Evolutionary conservation across 768 basidiomycete genomes (phyloP).

Genomic region (Megacollybia marginata): DNA sequence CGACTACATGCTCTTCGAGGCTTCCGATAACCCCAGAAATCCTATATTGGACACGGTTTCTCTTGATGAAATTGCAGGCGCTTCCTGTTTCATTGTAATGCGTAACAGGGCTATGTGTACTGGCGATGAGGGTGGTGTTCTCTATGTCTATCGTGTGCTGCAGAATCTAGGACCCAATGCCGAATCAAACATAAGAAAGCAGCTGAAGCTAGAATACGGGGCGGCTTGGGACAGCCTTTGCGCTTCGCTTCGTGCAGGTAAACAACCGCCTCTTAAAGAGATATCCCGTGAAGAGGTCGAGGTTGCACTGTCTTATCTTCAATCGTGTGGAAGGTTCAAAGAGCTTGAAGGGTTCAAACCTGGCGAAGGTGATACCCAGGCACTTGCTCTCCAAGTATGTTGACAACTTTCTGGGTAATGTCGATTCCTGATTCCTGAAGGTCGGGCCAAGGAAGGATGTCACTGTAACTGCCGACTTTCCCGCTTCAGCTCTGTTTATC

Average conservation of each 20-base stretch:
- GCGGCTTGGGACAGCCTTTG: slow-evolving; percentile 4
- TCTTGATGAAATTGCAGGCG: background rate
- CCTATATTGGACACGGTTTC: background rate
- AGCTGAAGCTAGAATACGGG: slow-evolving; percentile 6
- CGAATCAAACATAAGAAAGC: slow-evolving; percentile 1
- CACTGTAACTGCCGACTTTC: background rate
- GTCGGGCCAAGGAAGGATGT: background rate
- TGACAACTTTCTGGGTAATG: background rate
- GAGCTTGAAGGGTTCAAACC: background rate
- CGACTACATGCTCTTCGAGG: slow-evolving; percentile 4
- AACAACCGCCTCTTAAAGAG: background rate
- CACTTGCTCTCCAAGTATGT: background rate
- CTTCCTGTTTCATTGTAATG: slow-evolving; percentile 1
- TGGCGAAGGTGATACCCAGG: background rate
- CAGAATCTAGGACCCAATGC: background rate
- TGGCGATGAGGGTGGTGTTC: slow-evolving; percentile 4
- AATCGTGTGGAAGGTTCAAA: background rate
- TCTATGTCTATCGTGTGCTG: slow-evolving; percentile 7
- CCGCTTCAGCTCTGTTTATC: background rate
- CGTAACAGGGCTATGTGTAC: background rate
- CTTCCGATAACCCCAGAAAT: background rate
- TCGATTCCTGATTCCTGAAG: background rate
- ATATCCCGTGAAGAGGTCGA: background rate
- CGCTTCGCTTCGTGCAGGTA: background rate
- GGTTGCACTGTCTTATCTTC: background rate